phyloP scores from a whole-genome alignment of 1,284 basidiomycete genomes.

The Trametes versicolor region DNA sequence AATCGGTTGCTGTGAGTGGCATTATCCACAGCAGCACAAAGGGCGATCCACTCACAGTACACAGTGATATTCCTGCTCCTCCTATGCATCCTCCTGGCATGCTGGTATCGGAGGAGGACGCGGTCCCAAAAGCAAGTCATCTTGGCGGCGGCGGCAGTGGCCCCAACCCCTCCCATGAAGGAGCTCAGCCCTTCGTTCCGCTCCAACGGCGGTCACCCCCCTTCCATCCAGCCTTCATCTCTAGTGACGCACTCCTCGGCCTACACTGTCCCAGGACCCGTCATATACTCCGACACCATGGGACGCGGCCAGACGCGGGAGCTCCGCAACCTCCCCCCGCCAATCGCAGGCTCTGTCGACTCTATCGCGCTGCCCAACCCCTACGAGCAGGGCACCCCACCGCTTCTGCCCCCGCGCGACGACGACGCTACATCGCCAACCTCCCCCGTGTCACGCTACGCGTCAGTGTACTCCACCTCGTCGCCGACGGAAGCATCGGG shows the following conservation, averaged over 20 bases:
- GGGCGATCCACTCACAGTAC: conserved; percentile 1
- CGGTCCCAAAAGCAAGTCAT: conserved; percentile 5
- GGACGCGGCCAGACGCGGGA: conserved; percentile 4
- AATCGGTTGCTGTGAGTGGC: conserved; percentile 38
- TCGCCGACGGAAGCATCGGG: conserved; percentile 7
- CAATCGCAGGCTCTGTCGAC: conserved; percentile 6
- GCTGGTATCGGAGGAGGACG: conserved; percentile 27
- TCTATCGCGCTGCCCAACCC: conserved; percentile 37
- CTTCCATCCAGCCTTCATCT: conserved; percentile 6
- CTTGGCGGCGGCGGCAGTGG: conserved; percentile 7
- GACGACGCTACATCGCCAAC: conserved; percentile 4
- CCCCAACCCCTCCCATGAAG: conserved; percentile 16
- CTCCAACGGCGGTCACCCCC: conserved; percentile 3
- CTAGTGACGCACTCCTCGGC: conserved; percentile 1
- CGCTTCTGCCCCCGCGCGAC: conserved; percentile 29
- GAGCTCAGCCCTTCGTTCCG: conserved; percentile 15
- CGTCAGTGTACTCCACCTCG: conserved; percentile 19
- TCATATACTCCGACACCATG: conserved; percentile 10
- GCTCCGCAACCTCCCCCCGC: conserved; percentile 23
- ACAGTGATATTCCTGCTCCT: conserved; percentile 30
- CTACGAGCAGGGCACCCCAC: conserved; percentile 34
- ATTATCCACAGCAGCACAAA: neutral
- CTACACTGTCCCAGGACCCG: neutral
- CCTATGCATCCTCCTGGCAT: conserved; percentile 21
- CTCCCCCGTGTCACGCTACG: conserved; percentile 10